Evolutionary conservation across 164 flowering plant genomes (phyloP), one percentile per base, ranked within the genome.

Genomic region (Macadamia tetraphylla): DNA sequence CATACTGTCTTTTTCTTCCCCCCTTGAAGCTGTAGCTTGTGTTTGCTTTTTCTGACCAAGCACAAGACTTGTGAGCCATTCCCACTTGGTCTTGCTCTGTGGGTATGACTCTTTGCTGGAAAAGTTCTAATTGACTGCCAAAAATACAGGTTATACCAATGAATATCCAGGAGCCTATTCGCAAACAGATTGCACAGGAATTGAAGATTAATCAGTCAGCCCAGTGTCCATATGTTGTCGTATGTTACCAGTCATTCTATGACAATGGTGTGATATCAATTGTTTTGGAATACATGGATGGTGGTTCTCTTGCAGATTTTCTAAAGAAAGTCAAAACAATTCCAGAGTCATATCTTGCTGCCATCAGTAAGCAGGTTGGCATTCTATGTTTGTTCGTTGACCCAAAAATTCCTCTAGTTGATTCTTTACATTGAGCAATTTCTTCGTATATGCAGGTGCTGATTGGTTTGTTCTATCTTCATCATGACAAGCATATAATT

Each of bases 261-360:
- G 86, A 85, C 23, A 95, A 91, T 78, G 97, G 94, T 70, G 86
- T 84, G 63, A 80, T 95, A 67, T 95, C 95, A 29, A 86, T 95
- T 43, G 79, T 95, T 61, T 75, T 92, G 76, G 99, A 95, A 84
- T 95, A 95, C 77, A 95, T 95, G 99, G 99, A 92, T 83, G 97
- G 99, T 67, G 99, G 99, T 48, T 95, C 99, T 65, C 84, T 95
- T 17, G 82, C 86, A 62, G 98, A 95, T 86, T 81, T 92, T 74
- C 73, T 95, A 59, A 87, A 74, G 82, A 85, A 80, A 56, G 98
- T 89, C 29, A 79, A 76, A 78, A 60, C 82, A 18, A 89, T 95
- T 73, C 96, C 93, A 30, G 99, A 95, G 74, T 80, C 83, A 29
- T 84, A 86, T 81, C 96, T 95, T 77, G 94, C 98, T 80, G 86